phyloP scores from a whole-genome alignment of 768 basidiomycete species.

The Xanthoconium purpureum region DNA sequence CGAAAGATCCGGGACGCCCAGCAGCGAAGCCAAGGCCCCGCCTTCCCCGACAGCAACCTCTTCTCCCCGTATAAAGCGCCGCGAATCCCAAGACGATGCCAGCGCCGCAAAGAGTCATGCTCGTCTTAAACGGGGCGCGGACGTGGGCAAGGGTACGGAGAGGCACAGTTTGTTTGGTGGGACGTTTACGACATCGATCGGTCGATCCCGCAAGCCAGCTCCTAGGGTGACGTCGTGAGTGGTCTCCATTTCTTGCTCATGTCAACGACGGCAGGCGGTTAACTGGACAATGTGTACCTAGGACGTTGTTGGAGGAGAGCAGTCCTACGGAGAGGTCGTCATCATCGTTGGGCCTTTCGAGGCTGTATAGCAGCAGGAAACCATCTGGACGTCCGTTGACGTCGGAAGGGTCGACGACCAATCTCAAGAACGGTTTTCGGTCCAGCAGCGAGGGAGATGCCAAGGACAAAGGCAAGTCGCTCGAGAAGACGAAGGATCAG shows the following conservation, averaged over 20 bases:
- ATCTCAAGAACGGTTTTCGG: constrained; percentile 23
- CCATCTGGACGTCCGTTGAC: constrained; percentile 41
- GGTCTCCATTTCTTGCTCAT: background rate
- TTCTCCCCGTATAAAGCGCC: constrained; percentile 20
- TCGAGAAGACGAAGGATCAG: constrained; percentile 18
- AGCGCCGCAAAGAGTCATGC: constrained; percentile 33
- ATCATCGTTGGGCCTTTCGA: constrained; percentile 47
- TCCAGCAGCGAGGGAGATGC: constrained; percentile 20
- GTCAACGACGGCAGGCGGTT: background rate
- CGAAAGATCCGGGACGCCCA: constrained; percentile 32
- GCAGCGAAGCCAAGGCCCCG: constrained; percentile 24
- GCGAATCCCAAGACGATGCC: constrained; percentile 26
- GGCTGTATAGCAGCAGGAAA: constrained; percentile 46
- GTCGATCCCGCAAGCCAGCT: constrained; percentile 76
- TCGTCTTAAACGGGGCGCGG: constrained; percentile 50
- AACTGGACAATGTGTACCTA: constrained; percentile 9
- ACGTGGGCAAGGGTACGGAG: constrained; percentile 46
- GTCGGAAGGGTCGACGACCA: constrained; percentile 33
- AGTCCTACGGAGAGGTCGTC: constrained; percentile 42
- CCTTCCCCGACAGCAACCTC: constrained; percentile 22
- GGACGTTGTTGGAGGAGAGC: constrained; percentile 34
- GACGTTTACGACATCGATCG: constrained; percentile 55
- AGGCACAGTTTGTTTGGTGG: constrained; percentile 83
- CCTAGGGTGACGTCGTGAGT: constrained; percentile 68
- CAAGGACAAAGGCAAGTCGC: constrained; percentile 23